Evolutionary conservation across 805 yeast species (phyloP), one percentile per base, ranked within the genome.

Genomic region (Pichia rugopelliculosa): DNA sequence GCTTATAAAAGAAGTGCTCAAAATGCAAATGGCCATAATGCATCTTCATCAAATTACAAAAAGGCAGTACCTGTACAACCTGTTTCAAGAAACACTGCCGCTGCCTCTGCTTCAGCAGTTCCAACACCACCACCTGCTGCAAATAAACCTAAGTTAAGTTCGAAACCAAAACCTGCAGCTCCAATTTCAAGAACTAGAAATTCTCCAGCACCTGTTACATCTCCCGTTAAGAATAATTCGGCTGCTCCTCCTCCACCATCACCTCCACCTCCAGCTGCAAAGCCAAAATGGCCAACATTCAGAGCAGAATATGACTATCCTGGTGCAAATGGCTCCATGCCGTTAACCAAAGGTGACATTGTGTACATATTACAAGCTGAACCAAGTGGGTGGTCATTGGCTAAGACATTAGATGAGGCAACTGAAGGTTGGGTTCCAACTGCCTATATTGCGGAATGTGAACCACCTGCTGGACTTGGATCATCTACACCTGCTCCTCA

Each of bases 381-480:
- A 48, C 80, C 82, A 41, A 90, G 87, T 52, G 96, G 96, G 17
- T 93, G 99, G 99, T 91, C 96, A 57, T 73, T 93, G 49, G 97
- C 89, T 10, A 85, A 84, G 62, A 73, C 79, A 30, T 63, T 83
- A 51, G 90, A 84, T 59, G 93, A 86, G 37, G 60, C 82, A 1
- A 76, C 71, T 48, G 93, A 89, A 63, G 99, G 99, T 6, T 93
- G 99, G 99, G 91, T 93, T 12, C 99, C 99, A 13, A 84, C 93
- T 21, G 86, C 90, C n/a, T 93, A 90, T 62, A 79, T 91, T 59
- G 80, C 72, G 20, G 79, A 77, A 51, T 76, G 77, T 53, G 76
- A 66, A 4, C 74, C 77, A 12, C 79, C 83, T 34, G 65, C 70
- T 0, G 54, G 58, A 1, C 39, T 59, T 1, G 47, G 59, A 9